These are phyloP conservation scores for Corrigiola litoralis DNA, from an alignment of 179 eudicot species.

Conservation along the genomic window DNA sequence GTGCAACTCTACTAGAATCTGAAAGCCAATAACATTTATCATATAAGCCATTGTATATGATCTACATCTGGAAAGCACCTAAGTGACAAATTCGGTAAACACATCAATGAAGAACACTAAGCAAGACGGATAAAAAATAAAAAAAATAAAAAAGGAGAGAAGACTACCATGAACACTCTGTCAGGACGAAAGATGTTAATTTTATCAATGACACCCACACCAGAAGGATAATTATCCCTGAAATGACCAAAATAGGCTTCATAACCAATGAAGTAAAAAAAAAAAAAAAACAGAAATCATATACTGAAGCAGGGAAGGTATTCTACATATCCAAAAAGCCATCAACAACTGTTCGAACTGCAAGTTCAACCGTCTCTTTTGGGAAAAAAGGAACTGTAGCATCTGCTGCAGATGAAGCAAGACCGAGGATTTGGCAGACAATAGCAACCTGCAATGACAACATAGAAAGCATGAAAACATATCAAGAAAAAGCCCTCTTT, in stretches of 20 bases:
- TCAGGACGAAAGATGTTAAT: constrained; percentile 86
- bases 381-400: constrained; percentile 65
- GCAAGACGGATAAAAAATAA: neutral
- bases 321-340: constrained; percentile 79
- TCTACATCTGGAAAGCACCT: no score
- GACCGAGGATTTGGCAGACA: constrained; percentile 72
- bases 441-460: constrained; percentile 73
- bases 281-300: constrained; percentile 2
- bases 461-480: neutral
- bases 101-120: no score
- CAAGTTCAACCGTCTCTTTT: constrained; percentile 48
- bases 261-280: constrained; percentile 4
- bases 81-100: no score
- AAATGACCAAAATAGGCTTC: constrained; percentile 18
- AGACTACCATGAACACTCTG: constrained; percentile 85
- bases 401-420: constrained; percentile 63
- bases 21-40: constrained; percentile 21
- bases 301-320: constrained; percentile 15
- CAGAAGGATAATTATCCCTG: constrained; percentile 54
- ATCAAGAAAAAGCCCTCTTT: neutral
- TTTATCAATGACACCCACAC: constrained; percentile 66
- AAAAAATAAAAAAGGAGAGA: neutral
- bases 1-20: constrained; percentile 89
- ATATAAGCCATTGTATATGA: constrained; percentile 1
- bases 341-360: constrained; percentile 84